Evolutionary conservation across 1,284 basidiomycete species (phyloP), one percentile per base, ranked within the genome.

Genomic region (Ustilago lituana): DNA sequence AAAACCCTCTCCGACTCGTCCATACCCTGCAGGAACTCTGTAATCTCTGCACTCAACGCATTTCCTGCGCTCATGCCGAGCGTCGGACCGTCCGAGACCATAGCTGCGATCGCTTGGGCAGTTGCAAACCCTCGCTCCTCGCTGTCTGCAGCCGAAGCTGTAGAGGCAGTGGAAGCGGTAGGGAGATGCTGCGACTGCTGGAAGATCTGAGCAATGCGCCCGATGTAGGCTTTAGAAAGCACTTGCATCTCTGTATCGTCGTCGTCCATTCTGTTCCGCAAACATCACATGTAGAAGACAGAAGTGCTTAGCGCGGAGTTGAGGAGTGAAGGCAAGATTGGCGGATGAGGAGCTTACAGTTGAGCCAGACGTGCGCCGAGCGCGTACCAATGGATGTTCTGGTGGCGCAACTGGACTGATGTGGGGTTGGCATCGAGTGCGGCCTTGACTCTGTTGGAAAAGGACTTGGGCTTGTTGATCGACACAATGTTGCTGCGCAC

Each of bases 341-440:
- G 9, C 11, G 8, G 17, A 15, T 17, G 7, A 4, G 12, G 5
- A 20, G 26, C 74, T 62, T 51, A 77, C 75, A 80, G 37, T 20
- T 69, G 56, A n/a, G 73, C 77, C 1, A 81, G 62, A 0, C 80
- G 69, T 11, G 65, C 47, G 5, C 76, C 80, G 2, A 81, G 51
- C 11, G 78, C 80, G 54, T 80, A 81, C 78, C 78, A 81, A 40
- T 75, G 68, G 6, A 64, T 65, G 60, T 66, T 66, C 32, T 78
- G 72, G 22, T 72, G 53, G 3, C 79, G 41, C 31, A 81, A 60
- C 33, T 75, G 75, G 4, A 81, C 78, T 10, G 73, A 72, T 3
- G 62, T 60, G 0, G 80, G 57, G 26, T 74, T 65, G 0, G 80
- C 80, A 51, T 80, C 75, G 8, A 81, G 63, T 17, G 80, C 80